Base-by-base conservation (phyloP, 2,329 filamentous ascomycete genomes). In the Monilinia polystroma region DNA sequence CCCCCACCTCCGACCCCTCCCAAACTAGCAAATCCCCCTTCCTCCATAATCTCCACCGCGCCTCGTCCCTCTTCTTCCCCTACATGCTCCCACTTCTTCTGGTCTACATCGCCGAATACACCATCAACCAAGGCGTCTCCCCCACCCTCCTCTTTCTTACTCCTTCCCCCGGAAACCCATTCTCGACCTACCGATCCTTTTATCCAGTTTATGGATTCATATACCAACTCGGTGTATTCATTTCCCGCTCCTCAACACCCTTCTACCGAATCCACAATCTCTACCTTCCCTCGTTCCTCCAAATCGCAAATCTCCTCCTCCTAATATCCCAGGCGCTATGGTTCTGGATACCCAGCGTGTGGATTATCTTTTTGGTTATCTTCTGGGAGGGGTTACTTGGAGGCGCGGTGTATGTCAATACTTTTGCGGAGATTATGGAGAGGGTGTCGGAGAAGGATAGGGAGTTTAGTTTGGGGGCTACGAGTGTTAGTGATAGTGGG, bases 361-460 rank as follows among this genome's bases (percentile, higher is more conserved):
- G 92, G 76, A 73, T 97, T n/a, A 82, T 98, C 1, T 97, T 97
- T 74, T 68, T 85, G 29, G 81, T 98, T 68, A 83, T 97, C 26
- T 95, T 98, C 75, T 98, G 94, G 94, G 95, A 98, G 77, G 95
- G 95, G 0, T 78, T 98, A 16, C 81, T 99, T 0, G 95, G 95
- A 0, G 95, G 95, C 0, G 83, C 92, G 4, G 95, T 98, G 0
- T 99, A 99, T 74, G 93, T 98, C 68, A 96, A 94, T 74, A 97
- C 93, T 0, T 99, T 98, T 78, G 92, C 93, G 0, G 91, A 96
- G 76, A 97, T 99, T 69, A 90, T 92, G 76, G 92, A 97, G 73
- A 87, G 88, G 8, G 88, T 97, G 0, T 87, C 88, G 0, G 81
- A 84, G 5, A 85, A 87, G 43, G 93, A 97, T 64, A 85, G 94